These are phyloP conservation scores for Begonia masoniana DNA, from an alignment of 306 rosid genomes.

Conservation along the genomic window DNA sequence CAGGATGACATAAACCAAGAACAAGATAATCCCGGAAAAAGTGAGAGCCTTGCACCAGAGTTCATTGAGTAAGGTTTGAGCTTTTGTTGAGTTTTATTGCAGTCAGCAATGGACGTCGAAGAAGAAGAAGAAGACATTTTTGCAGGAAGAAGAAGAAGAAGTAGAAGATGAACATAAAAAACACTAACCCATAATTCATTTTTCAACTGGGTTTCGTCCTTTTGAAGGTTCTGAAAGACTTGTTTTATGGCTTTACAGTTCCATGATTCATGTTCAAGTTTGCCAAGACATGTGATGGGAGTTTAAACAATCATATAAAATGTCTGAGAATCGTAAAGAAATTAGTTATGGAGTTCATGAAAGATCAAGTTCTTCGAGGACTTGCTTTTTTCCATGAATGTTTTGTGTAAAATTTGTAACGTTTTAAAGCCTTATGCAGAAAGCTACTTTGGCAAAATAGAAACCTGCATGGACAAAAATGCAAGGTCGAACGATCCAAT, in stretches of 20 bases:
- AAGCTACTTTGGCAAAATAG: neutral
- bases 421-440: neutral
- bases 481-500: too few species aligned
- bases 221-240: neutral
- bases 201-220: neutral
- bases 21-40: constrained; percentile 13
- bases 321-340: neutral
- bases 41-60: constrained; percentile 14
- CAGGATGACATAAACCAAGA: constrained; percentile 15
- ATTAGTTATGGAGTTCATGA: neutral
- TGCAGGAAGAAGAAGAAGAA: neutral
- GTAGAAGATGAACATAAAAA: neutral
- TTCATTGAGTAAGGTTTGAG: constrained; percentile 6
- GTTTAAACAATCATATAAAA: neutral
- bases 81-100: constrained; percentile 9
- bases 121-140: constrained; percentile 13
- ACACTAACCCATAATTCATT: neutral
- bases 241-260: neutral
- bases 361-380: neutral
- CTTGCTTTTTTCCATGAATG: neutral
- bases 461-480: neutral
- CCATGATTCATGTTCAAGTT: constrained; percentile 9
- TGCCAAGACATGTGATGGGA: neutral
- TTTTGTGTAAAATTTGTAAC: neutral
- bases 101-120: neutral